phyloP scores from a whole-genome alignment of 2,329 filamentous ascomycete species.

The Rutstroemia sp. region DNA sequence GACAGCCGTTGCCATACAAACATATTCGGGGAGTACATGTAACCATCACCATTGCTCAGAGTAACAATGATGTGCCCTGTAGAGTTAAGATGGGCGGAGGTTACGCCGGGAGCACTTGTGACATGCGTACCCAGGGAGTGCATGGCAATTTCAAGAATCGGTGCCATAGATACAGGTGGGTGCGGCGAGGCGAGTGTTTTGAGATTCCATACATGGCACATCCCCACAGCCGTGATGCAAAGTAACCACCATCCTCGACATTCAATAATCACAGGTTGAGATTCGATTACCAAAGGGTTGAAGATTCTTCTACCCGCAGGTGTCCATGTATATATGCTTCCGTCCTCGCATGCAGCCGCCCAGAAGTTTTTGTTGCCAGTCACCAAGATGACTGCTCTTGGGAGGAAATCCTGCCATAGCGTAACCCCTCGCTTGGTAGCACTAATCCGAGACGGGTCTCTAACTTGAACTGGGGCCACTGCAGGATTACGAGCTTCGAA shows the following conservation, averaged over 20 bases:
- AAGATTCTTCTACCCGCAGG: constrained; percentile 80
- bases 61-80: constrained; percentile 82
- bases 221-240: constrained; percentile 79
- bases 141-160: constrained; percentile 79
- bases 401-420: constrained; percentile 91
- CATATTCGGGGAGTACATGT: constrained; percentile 78
- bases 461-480: constrained; percentile 46
- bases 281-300: constrained; percentile 79
- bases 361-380: constrained; percentile 89
- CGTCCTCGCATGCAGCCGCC: constrained; percentile 90
- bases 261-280: constrained; percentile 90
- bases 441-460: constrained; percentile 78
- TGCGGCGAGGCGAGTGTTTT: constrained; percentile 76
- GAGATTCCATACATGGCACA: constrained; percentile 92
- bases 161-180: constrained; percentile 81
- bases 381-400: constrained; percentile 77
- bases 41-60: constrained; percentile 90
- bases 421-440: constrained; percentile 73
- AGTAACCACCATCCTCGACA: constrained; percentile 84
- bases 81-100: constrained; percentile 85
- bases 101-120: constrained; percentile 74
- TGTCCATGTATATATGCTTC: constrained; percentile 83
- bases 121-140: constrained; percentile 70
- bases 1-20: constrained; percentile 92
- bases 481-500: constrained; percentile 84